These are phyloP conservation scores for Penicillium paneum DNA, from an alignment of 2,329 filamentous ascomycete species.

Conservation along the genomic window DNA sequence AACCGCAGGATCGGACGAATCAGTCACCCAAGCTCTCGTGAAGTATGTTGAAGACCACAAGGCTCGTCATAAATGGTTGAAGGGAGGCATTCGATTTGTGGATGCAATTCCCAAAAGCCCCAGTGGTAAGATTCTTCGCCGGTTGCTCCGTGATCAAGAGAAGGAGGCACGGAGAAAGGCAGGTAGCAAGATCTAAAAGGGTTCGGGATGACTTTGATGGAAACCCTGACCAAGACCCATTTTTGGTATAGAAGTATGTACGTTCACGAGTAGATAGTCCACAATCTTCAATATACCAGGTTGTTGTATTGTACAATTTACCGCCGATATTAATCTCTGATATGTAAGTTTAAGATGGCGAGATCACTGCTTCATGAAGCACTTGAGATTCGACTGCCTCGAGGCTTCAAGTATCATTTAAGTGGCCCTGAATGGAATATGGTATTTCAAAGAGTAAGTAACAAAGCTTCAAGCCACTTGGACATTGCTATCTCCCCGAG, in stretches of 20 bases:
- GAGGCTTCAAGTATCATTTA: background rate
- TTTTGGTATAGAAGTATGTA: background rate
- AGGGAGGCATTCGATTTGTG: slow-evolving; percentile 58
- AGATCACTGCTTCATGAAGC: background rate
- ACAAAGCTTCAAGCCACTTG: background rate
- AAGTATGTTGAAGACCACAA: slow-evolving; percentile 61
- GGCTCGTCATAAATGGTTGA: slow-evolving; percentile 61
- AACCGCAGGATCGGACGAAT: slow-evolving; percentile 50
- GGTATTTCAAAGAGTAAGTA: background rate
- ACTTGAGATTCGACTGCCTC: background rate
- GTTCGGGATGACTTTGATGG: background rate
- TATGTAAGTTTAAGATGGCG: background rate
- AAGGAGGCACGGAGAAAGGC: slow-evolving; percentile 62
- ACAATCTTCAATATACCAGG: too few species aligned
- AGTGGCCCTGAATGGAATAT: background rate
- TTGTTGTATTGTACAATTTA: background rate
- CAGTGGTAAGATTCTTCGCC: slow-evolving; percentile 61
- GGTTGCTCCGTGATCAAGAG: slow-evolving; percentile 69
- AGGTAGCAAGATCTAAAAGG: slow-evolving; percentile 62
- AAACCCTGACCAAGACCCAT: background rate
- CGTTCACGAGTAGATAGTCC: background rate
- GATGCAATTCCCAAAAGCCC: slow-evolving; percentile 60
- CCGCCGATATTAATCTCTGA: background rate
- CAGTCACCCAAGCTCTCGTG: slow-evolving; percentile 50
- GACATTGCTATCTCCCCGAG: background rate